Base-by-base conservation (phyloP, 2,329 filamentous ascomycete species). In the Aspergillus thermomutatus region DNA sequence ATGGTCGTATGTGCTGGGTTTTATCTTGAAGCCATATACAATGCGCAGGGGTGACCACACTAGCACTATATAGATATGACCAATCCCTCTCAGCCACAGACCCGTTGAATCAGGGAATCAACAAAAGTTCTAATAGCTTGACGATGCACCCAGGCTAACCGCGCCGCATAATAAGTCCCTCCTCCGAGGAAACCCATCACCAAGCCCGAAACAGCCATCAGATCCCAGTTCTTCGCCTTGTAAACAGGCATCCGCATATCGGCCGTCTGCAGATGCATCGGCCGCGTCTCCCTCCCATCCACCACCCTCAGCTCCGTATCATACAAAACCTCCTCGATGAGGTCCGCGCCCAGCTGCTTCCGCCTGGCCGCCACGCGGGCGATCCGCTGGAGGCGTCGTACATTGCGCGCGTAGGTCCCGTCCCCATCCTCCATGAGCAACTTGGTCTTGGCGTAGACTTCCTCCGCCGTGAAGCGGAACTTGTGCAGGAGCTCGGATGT, bases 231-330 rank as follows among this genome's bases (percentile, higher is more conserved):
- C 45, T 65, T 69, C 0, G 71, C 73, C 49, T 71, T 72, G 66
- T 69, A 77, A 4, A 56, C 41, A 0, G 75, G 66, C 75, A 79
- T 79, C 17, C 77, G 67, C 59, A 69, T 68, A 57, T 79, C 75
- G 0, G 77, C 76, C 2, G 76, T 79, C 63, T 79, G 73, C 10
- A 79, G 64, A 57, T 80, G 76, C 72, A 77, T 78, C 1, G 75
- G 73, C 1, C 67, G 62, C 1, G 66, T 47, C 52, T 60, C 60
- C 37, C 52, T 40, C 4, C 59, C 60, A n/a, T 60, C 53, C 17
- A 34, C 37, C 1, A 60, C 50, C 19, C 64, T 55, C 27, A 60
- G 28, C 49, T 68, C 67, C 45, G 68, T 63, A 47, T 79, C 77
- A 26, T 70, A 68, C 58, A 79, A 64, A 11, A 78, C 60, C 58